Evolutionary conservation across 2,329 filamentous ascomycete species (phyloP).

Genomic region (Clonostachys rosea): DNA sequence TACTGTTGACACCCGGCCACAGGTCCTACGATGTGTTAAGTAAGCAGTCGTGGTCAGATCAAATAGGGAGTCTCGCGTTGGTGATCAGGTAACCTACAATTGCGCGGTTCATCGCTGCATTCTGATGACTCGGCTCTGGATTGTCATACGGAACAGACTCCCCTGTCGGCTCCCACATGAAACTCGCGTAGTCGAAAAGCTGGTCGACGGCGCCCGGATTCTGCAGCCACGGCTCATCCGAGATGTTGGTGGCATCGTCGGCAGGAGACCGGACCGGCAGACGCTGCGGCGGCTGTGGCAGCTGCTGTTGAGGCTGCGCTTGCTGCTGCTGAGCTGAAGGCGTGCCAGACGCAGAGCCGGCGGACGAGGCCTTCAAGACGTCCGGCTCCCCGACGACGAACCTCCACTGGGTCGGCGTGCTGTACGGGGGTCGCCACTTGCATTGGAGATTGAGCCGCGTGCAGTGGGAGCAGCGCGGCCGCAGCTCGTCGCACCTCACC

Average conservation of each 20-base stretch:
- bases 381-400: background rate
- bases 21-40: background rate
- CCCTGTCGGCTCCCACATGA: constrained; percentile 34
- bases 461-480: constrained; percentile 2
- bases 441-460: constrained; percentile 3
- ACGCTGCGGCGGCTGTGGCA: background rate
- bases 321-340: background rate
- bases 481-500: constrained; percentile 5
- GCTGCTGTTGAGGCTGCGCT: background rate
- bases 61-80: too few relatives aligned
- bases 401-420: background rate
- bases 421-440: background rate
- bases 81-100: too few relatives aligned
- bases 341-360: background rate
- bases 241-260: background rate
- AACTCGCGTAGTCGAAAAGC: constrained; percentile 40
- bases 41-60: too few relatives aligned
- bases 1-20: background rate
- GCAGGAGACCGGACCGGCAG: too few relatives aligned
- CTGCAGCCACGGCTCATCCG: background rate
- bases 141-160: background rate
- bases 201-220: constrained; percentile 10
- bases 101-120: too few relatives aligned
- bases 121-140: too few relatives aligned
- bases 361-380: background rate